Conservation (phyloP, 1,284 basidiomycete species). For the Malassezia cuniculi region DNA sequence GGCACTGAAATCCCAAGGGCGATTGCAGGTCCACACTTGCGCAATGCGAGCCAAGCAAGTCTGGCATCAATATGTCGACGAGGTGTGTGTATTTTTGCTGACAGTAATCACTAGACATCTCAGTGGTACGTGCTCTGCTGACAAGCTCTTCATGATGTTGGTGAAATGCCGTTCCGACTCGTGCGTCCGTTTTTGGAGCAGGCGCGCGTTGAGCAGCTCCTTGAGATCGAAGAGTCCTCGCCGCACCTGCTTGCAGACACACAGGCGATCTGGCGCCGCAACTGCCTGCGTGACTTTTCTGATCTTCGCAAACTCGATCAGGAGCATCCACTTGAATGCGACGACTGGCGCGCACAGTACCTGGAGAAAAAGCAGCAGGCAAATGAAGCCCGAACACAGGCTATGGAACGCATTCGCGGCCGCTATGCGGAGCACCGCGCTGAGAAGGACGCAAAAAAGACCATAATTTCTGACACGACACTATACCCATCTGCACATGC, state of each 20-base stretch:
- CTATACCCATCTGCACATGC: too few relatives aligned
- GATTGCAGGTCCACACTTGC: too few relatives aligned
- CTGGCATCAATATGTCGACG: slow-evolving; percentile 10
- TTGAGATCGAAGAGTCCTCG: slow-evolving; percentile 25
- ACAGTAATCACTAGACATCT: slow-evolving; percentile 31
- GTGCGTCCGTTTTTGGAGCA: slow-evolving; percentile 31
- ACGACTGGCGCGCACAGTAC: slow-evolving; percentile 27
- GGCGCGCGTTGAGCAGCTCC: slow-evolving; percentile 32
- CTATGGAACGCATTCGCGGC: slow-evolving; percentile 25
- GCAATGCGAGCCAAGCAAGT: too few relatives aligned
- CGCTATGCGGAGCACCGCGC: slow-evolving; percentile 30
- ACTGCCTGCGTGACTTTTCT: slow-evolving; percentile 32
- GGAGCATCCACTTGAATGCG: slow-evolving; percentile 8
- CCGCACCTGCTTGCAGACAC: slow-evolving; percentile 26
- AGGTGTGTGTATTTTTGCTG: slow-evolving; percentile 3
- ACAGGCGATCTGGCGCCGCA: slow-evolving; percentile 24
- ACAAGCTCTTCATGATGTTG: slow-evolving; percentile 28
- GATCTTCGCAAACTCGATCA: slow-evolving; percentile 24
- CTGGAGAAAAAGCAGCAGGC: slow-evolving; percentile 19
- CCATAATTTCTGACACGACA: slow-evolving; percentile 20
- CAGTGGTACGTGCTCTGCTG: slow-evolving; percentile 7
- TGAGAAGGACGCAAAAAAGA: slow-evolving; percentile 27
- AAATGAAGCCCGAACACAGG: slow-evolving; percentile 24
- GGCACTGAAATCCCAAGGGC: too few relatives aligned
- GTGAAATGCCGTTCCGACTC: slow-evolving; percentile 34